Evolutionary conservation across 441 rosid genomes (phyloP).

Genomic region (Adansonia rubrostipa): DNA sequence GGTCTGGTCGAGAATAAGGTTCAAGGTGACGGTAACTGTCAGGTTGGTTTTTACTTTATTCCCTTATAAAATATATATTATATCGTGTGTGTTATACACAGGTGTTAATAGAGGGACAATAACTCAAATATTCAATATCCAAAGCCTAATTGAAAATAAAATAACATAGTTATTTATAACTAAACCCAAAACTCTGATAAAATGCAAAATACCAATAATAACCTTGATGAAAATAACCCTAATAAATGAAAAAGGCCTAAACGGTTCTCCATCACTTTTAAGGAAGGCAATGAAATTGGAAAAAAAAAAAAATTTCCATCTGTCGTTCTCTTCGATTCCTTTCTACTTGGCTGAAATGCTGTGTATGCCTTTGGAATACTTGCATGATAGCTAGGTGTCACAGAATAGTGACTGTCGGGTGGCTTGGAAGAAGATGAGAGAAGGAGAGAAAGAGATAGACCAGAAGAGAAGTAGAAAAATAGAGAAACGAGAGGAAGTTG

Average conservation of each 20-base stretch:
- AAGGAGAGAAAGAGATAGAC: no score
- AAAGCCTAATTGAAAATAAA: no score
- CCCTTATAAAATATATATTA: background rate
- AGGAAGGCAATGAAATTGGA: background rate
- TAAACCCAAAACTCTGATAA: no score
- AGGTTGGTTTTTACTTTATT: slow-evolving; percentile 50
- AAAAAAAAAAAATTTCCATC: background rate
- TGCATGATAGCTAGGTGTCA: background rate
- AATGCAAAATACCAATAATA: background rate
- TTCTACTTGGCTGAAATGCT: background rate
- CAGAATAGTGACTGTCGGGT: no score
- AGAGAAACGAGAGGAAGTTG: no score
- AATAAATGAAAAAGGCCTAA: no score
- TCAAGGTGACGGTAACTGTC: slow-evolving; percentile 96
- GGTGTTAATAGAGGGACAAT: no score
- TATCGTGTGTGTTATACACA: background rate
- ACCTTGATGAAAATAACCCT: no score
- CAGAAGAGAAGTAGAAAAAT: no score
- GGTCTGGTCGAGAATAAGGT: slow-evolving; percentile 75
- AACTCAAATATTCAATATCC: no score
- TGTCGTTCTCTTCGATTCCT: background rate
- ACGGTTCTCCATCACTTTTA: background rate
- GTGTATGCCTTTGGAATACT: background rate
- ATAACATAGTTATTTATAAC: no score
- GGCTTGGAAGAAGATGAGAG: no score